Base-by-base conservation (phyloP, 2,329 filamentous ascomycete species). In the Sordariomycetes sp. region DNA sequence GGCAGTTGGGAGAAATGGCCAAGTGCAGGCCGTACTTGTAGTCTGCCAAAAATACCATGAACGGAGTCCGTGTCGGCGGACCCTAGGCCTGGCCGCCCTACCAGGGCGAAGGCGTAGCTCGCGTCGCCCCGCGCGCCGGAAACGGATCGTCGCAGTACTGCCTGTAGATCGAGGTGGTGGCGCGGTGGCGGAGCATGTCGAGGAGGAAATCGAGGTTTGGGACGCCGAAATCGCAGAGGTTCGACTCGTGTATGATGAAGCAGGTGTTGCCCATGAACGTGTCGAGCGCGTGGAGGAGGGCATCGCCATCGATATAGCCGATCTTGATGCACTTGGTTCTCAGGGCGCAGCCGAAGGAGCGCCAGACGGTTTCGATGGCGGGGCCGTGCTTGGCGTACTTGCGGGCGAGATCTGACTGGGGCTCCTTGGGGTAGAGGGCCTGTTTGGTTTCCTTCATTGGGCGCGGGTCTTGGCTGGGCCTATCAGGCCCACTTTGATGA, bases 171-270 rank as follows among this genome's bases (percentile, higher is more conserved):
- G 66, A 58, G 0, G 57, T 68, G 0, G 68, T 71, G 39, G 69
- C 68, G 7, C 74, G 67, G 39, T 72, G 62, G 25, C 70, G 67
- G 2, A 78, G 59, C 6, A 73, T 60, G 13, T 69, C 62, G 1
- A 76, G 64, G 3, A 76, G 57, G 2, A 58, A 66, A n/a, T 74
- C 65, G 0, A 73, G 67, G 1, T 62, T 64, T 0, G 69, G 63
- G 1, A 65, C 61, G 3, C 70, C 61, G 2, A 77, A 63, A 25
- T 77, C 72, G 8, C 62, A 65, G 1, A 77, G 57, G 58, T 78
- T 76, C 67, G 67, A 70, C 53, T 77, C 76, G 0, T 74, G 72
- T 0, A 71, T 61, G 2, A 75, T 52, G n/a, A 70, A 72, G 61
- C 60, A 70, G 17, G 70, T 62, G n/a, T 65, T 65, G 0, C 70